Evolutionary conservation across 1,284 basidiomycete species (phyloP), one percentile per base, ranked within the genome.

Genomic region (Ustilago lituana): DNA sequence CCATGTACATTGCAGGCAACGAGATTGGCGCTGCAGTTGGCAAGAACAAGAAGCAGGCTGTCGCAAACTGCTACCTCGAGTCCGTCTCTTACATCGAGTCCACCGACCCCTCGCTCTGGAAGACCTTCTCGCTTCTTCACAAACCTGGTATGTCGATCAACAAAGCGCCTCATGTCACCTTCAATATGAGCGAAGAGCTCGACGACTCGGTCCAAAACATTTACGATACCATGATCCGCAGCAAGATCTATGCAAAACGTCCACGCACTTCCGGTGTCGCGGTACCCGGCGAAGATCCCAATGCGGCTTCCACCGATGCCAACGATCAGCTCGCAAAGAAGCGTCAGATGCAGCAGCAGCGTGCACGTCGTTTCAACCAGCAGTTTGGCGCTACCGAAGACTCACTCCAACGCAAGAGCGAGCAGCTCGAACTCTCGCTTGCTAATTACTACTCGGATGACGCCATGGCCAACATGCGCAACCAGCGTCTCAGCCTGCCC

Each of bases 71-170:
- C 80, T 95, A 91, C 81, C 87, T 97, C 59, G 94, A 97, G 79
- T 92, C 94, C 50, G 89, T 90, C 0, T 86, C 88, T 45, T 94
- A 95, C 82, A 86, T 98, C 65, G 91, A 94, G 76, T 86, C 85
- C 59, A 93, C 91, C 77, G 94, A 97, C 82, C 85, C 87, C 0
- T 85, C 86, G 2, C 85, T 97, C 19, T 98, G 94, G 93, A 84
- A 86, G 58, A 85, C 87, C 20, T 97, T 91, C 80, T 81, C 83
- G 31, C 52, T 74, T 22, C 77, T 74, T 40, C 77, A 77, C 39
- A 80, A 82, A 64, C 73, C 76, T 0, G 74, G 74, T 41, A 58
- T 63, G 51, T 54, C 74, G 8, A 74, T 84, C 41, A 89, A 89
- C 14, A 83, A 89, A 72, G 90, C 89, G 0, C 89, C 90, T 6